These are phyloP conservation scores for Mortierella hygrophila DNA, from an alignment of 192 early-diverging fungal species.

Conservation along the genomic window DNA sequence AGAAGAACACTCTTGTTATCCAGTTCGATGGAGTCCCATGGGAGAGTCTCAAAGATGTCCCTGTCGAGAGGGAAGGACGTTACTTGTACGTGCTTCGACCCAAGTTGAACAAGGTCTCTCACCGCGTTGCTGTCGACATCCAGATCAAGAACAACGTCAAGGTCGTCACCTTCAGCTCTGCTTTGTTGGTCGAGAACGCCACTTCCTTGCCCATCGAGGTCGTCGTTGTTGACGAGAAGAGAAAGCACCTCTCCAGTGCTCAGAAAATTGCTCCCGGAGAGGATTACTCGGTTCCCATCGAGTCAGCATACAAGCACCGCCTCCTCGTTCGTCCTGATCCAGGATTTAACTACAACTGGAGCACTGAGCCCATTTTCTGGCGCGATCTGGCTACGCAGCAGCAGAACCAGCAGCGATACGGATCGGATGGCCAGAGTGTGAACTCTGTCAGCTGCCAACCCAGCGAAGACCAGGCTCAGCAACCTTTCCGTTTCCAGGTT, in stretches of 20 bases:
- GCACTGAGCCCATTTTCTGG: constrained; percentile 84
- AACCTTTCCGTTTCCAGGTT: constrained; percentile 81
- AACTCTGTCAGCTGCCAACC: constrained; percentile 57
- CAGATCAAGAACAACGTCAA: constrained; percentile 90
- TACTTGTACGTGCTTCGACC: constrained; percentile 87
- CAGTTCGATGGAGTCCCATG: constrained; percentile 88
- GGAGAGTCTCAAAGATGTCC: constrained; percentile 92
- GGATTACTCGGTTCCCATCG: constrained; percentile 88
- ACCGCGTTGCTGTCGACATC: constrained; percentile 91
- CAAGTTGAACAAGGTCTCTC: constrained; percentile 78
- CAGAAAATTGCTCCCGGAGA: constrained; percentile 81
- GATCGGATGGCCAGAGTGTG: constrained; percentile 33
- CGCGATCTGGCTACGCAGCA: constrained; percentile 72
- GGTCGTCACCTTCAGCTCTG: constrained; percentile 90
- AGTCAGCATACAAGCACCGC: constrained; percentile 82
- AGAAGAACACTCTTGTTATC: constrained; percentile 85
- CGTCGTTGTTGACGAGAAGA: constrained; percentile 76
- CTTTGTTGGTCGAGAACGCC: constrained; percentile 85
- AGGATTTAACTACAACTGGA: constrained; percentile 92
- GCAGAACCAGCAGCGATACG: constrained; percentile 29
- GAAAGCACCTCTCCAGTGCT: constrained; percentile 64
- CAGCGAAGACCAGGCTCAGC: constrained; percentile 58
- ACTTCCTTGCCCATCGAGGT: constrained; percentile 86
- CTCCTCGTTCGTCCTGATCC: constrained; percentile 87
- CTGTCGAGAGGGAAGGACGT: constrained; percentile 91